Evolutionary conservation across 805 yeast species (phyloP), one percentile per base, ranked within the genome.

Genomic region (Saturnispora halmiae): DNA sequence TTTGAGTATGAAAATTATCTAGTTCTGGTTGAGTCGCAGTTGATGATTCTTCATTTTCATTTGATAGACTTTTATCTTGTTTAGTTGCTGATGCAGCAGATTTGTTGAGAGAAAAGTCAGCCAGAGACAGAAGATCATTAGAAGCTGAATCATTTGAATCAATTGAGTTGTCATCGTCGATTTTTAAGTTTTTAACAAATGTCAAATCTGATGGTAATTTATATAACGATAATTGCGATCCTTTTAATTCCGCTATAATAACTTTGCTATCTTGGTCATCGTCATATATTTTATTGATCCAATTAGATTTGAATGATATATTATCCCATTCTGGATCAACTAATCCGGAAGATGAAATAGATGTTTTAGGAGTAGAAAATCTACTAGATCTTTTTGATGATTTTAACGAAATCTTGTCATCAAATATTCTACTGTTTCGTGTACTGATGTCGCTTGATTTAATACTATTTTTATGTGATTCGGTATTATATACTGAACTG

Each of bases 211-310:
- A 58, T 2, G 71, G 79, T 28, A 76, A 69, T 55, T 75, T 80
- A 63, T 73, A 82, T 14, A 87, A 57, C 40, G 68, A 66, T 39
- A 87, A 60, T 32, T 67, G 65, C 2, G 87, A 74, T 15, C 95
- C 95, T 50, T 70, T 74, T 43, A 87, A 61, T 51, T 78, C 84
- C 0, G 82, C 86, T 38, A 80, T 67, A 42, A 66, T 74, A 25
- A 84, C 56, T 44, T 71, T 62, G 24, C 36, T 16, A 9, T 60
- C 61, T 7, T 58, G 60, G 32, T 61, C 67, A 21, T 44, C 50
- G 3, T 44, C 49, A 2, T 34, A 15, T 2, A 73, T 64, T 46
- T 66, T 69, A 52, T 79, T 79, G 14, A 79, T 48, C 84, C 84
- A 79, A 4, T 80, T 79, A 1, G 65, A 62, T 55, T 73, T 77